Base-by-base conservation (phyloP, 306 rosid species). In the Cicer cuneatum region DNA sequence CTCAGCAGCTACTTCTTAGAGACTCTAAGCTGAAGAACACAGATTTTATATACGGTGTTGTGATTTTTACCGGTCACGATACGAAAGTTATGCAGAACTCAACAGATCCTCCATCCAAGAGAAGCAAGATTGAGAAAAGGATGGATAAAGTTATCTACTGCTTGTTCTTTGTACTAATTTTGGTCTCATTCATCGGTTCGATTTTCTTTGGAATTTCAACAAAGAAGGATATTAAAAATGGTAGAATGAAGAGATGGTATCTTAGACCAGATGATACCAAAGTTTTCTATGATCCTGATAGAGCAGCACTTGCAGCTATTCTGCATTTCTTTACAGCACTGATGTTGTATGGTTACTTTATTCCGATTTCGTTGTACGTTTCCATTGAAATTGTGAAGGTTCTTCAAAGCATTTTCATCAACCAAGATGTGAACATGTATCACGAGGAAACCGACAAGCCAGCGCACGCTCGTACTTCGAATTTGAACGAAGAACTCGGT, bases 11-110 rank as follows among this genome's bases (percentile, higher is more conserved):
- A 74, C 86, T 95, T 39, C 98, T 95, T 57, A 82, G 98, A 68
- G 99, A 89, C 83, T 95, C 99, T n/a, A 95, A 92, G 92, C 87
- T 95, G n/a, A 83, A 94, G 80, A 95, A 92, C 87, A 92, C 97
- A 0, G 99, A 92, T 81, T 95, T 92, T 84, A 70, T 92, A 51
- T 92, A 87, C 21, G 99, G 99, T n/a, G 98, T 80, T 35, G 99
- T 95, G 42, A 86, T 95, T 64, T 95, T 95, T 65, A 90, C 99
- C 0, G 98, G 98, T 33, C 90, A 86, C 37, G 99, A 95, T 73
- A 92, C 99, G 47, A 95, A 95, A 88, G 99, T 95, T 72, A 90
- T 90, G 89, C 99, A 95, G 80, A 95, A 95, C 48, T 83, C 98
- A 46, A 95, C 96, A n/a, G 88, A 52, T 16, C 97, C 99, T 38